Percentiles rank a stretch among this genome's conserved stretches.
Conservation (phyloP, 2,329 filamentous ascomycete species). For the Knoxdaviesia capensis region DNA sequence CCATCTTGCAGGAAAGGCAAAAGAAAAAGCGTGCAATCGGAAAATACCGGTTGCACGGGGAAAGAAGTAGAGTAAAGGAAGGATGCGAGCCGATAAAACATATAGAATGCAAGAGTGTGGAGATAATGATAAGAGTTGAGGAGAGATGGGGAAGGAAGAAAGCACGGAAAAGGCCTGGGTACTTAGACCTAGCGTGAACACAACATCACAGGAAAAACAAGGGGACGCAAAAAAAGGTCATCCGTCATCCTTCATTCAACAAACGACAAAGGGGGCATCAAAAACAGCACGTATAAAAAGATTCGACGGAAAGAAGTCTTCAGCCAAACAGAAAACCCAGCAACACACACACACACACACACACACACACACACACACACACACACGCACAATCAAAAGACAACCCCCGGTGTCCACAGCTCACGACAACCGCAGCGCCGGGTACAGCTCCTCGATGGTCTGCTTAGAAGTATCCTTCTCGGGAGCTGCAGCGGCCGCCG, state of each 20-base stretch:
- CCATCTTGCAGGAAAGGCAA: not conserved
- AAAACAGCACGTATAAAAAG: not conserved
- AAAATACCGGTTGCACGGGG: not conserved
- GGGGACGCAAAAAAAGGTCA: not conserved
- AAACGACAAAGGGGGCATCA: too few species aligned
- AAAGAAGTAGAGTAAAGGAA: not conserved
- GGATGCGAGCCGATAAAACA: not conserved
- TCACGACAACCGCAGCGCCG: not conserved
- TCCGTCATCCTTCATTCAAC: not conserved
- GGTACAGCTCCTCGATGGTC: not conserved
- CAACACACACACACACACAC: not conserved
- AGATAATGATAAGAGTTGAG: not conserved
- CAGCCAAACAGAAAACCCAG: not conserved
- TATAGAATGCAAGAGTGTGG: not conserved
- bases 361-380: not conserved
- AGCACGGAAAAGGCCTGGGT: not conserved
- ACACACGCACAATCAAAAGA: too few species aligned
- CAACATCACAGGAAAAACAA: not conserved
- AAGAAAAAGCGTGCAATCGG: not conserved
- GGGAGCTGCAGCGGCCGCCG: constrained; percentile 8
- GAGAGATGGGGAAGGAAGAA: not conserved
- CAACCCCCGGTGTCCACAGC: too few species aligned
- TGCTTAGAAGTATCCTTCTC: too few species aligned
- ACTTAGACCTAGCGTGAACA: too few species aligned
- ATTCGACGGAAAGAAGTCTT: not conserved